A percentile compares a stretch with the other conserved stretches of the same genome.
Conservation (phyloP, 78 protist genomes). For the Cavenderia fasciculata region DNA sequence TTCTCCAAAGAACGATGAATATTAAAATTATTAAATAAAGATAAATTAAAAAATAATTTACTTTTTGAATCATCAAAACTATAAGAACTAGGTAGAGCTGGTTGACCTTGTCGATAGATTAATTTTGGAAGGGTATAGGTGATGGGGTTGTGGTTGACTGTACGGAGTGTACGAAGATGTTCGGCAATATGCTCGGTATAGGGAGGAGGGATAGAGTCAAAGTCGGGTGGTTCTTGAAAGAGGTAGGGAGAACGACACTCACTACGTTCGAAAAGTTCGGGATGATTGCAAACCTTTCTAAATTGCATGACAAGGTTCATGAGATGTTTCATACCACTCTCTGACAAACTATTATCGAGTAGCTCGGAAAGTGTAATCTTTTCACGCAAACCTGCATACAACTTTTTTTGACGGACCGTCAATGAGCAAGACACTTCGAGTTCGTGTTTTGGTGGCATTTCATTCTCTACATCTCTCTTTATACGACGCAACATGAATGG, state of each 20-base stretch:
- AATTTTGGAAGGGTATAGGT: slow-evolving; percentile 30
- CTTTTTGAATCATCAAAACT: not conserved
- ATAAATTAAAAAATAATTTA: too few species aligned
- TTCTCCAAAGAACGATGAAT: slow-evolving; percentile 7
- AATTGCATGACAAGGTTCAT: slow-evolving; percentile 96
- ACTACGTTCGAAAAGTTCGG: slow-evolving; percentile 91
- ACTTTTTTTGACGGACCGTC: slow-evolving; percentile 85
- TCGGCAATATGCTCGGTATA: slow-evolving; percentile 20
- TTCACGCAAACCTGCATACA: slow-evolving; percentile 77
- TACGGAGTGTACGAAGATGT: not conserved
- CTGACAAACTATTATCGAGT: slow-evolving; percentile 31
- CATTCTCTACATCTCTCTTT: slow-evolving; percentile 94
- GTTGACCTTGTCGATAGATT: slow-evolving; percentile 21
- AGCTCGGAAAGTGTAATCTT: slow-evolving; percentile 81
- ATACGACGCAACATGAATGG: slow-evolving; percentile 97
- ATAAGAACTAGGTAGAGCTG: not conserved
- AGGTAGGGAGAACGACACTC: slow-evolving; percentile 74
- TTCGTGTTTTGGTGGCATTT: slow-evolving; percentile 91
- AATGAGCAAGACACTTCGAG: slow-evolving; percentile 81
- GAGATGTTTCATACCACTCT: slow-evolving; percentile 72
- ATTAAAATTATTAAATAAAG: not conserved
- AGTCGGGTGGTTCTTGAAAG: slow-evolving; percentile 28
- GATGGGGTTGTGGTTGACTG: slow-evolving; percentile 51
- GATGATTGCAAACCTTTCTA: slow-evolving; percentile 96
- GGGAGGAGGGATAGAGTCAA: not conserved